Conservation (phyloP, 2,329 filamentous ascomycete species). For the Cytospora schulzeri region DNA sequence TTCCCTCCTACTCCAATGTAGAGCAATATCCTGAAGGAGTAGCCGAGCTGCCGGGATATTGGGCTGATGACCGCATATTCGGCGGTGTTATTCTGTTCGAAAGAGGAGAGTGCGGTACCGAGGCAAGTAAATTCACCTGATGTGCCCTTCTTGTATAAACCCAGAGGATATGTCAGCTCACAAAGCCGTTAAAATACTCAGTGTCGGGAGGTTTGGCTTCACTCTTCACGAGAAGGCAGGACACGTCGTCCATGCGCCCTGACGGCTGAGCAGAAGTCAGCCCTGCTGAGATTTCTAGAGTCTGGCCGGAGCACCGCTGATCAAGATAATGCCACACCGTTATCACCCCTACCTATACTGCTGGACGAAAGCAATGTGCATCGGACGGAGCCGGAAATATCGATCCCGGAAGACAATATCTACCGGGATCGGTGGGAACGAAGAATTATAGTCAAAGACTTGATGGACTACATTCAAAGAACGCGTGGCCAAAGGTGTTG, state of each 20-base stretch:
- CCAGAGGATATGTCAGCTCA: neutral
- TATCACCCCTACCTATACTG: neutral
- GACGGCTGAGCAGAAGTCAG: neutral
- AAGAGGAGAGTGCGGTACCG: slow-evolving; percentile 11
- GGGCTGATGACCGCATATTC: slow-evolving; percentile 35
- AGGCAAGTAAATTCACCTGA: neutral
- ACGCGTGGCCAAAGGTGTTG: neutral
- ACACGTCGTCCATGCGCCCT: neutral
- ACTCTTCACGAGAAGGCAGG: neutral
- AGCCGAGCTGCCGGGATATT: slow-evolving; percentile 36
- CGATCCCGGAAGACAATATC: slow-evolving; percentile 2
- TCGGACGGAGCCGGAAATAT: neutral
- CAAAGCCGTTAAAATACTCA: neutral
- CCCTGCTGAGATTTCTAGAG: neutral
- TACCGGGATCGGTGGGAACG: neutral
- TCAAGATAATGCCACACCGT: neutral
- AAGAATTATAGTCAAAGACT: neutral
- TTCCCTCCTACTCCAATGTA: slow-evolving; percentile 31
- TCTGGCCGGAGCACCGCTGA: neutral
- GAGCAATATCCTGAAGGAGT: slow-evolving; percentile 36
- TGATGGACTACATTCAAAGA: neutral
- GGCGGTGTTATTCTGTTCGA: slow-evolving; percentile 34
- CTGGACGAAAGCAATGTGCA: neutral
- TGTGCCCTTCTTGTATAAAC: neutral
- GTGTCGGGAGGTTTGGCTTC: neutral